Evolutionary conservation across 495 filamentous ascomycete genomes (phyloP).

Genomic region (Daldinia loculata): DNA sequence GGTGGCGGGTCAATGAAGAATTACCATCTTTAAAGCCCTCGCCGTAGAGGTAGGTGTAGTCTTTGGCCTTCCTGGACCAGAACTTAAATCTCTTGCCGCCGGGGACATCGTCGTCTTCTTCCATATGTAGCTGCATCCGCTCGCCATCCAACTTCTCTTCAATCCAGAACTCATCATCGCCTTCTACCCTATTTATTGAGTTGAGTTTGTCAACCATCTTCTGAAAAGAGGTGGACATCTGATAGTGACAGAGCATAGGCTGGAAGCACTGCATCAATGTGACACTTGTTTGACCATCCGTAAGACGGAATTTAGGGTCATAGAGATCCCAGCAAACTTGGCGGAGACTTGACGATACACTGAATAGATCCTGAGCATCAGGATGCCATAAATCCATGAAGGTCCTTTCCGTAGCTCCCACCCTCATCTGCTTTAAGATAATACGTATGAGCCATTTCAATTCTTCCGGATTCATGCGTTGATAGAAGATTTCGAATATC

Average conservation of each 20-base stretch:
- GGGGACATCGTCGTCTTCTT: slow-evolving; percentile 68
- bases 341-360: slow-evolving; percentile 86
- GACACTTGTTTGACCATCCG: slow-evolving; percentile 77
- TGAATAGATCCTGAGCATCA: slow-evolving; percentile 89
- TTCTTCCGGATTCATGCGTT: slow-evolving; percentile 91
- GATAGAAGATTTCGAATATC: slow-evolving; percentile 85
- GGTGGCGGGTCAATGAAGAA: slow-evolving; percentile 79
- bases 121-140: slow-evolving; percentile 96
- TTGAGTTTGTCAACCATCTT: slow-evolving; percentile 78
- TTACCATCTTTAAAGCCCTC: slow-evolving; percentile 76
- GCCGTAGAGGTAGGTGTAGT: slow-evolving; percentile 96
- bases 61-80: slow-evolving; percentile 96
- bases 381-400: slow-evolving; percentile 93
- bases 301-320: slow-evolving; percentile 77
- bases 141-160: slow-evolving; percentile 98
- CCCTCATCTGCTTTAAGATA: slow-evolving; percentile 94
- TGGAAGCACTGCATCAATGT: slow-evolving; percentile 95
- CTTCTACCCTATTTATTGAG: slow-evolving; percentile 57
- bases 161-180: slow-evolving; percentile 87
- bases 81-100: slow-evolving; percentile 83
- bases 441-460: slow-evolving; percentile 94
- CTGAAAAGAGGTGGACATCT: slow-evolving; percentile 82
- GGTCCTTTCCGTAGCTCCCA: slow-evolving; percentile 95
- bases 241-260: slow-evolving; percentile 94
- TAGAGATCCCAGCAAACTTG: slow-evolving; percentile 95